Percentiles rank a stretch among this genome's conserved stretches.
Evolutionary conservation across 495 filamentous ascomycete species (phyloP).

Genomic region (Penicillium tannophilum): DNA sequence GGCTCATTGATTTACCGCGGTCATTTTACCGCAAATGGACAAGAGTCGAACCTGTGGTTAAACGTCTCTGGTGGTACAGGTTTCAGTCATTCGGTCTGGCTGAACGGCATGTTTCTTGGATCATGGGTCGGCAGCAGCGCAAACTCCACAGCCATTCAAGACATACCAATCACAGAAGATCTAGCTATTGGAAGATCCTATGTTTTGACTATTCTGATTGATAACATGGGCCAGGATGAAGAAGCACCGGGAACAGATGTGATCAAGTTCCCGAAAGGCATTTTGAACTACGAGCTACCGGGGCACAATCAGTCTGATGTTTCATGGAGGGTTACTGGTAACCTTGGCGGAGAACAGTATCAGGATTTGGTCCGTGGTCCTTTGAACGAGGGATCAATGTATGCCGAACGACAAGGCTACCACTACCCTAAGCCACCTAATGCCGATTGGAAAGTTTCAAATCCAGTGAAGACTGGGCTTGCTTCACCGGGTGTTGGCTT

Average conservation of each 20-base stretch:
- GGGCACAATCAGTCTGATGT: not conserved
- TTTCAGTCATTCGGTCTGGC: conserved; percentile 56
- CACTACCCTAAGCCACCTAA: conserved; percentile 60
- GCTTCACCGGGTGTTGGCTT: conserved; percentile 55
- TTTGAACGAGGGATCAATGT: conserved; percentile 70
- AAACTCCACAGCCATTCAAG: conserved; percentile 14
- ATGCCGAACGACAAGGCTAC: conserved; percentile 64
- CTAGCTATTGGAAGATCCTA: conserved; percentile 54
- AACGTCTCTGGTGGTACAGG: conserved; percentile 60
- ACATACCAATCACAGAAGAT: conserved; percentile 23
- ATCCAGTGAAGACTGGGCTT: conserved; percentile 50
- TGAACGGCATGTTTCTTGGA: conserved; percentile 53
- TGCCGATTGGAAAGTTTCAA: conserved; percentile 35
- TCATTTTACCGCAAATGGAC: conserved; percentile 62
- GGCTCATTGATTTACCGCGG: conserved; percentile 68
- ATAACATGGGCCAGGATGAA: conserved; percentile 68
- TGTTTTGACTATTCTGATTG: conserved; percentile 64
- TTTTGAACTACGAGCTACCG: conserved; percentile 51
- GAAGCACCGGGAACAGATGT: conserved; percentile 55
- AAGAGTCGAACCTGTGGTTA: conserved; percentile 54
- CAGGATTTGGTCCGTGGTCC: conserved; percentile 33
- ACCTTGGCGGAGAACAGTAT: conserved; percentile 11
- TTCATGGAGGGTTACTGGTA: conserved; percentile 4
- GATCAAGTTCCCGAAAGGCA: conserved; percentile 69
- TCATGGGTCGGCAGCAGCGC: conserved; percentile 50